Percentiles rank a stretch among this genome's conserved stretches.
Evolutionary conservation across 2,329 filamentous ascomycete species (phyloP).

Genomic region (Diaporthe eres): DNA sequence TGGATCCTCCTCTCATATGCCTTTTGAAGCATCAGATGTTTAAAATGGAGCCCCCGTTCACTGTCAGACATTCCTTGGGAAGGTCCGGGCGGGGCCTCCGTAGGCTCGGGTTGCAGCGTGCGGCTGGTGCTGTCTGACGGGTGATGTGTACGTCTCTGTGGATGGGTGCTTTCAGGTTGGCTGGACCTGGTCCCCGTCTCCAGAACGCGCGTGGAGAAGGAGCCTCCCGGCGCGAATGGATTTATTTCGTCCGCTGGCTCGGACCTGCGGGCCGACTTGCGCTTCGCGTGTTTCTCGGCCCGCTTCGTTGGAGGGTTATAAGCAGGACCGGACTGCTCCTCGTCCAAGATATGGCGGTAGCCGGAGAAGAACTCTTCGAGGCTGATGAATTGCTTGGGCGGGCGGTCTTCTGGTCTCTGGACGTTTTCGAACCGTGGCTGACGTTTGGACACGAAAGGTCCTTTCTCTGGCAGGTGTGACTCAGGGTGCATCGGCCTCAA

Average conservation of each 20-base stretch:
- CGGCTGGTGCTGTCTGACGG: not conserved
- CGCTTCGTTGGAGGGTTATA: not conserved
- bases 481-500: slow-evolving; percentile 18
- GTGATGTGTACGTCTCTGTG: not conserved
- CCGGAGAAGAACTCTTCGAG: slow-evolving; percentile 10
- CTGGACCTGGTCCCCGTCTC: not conserved
- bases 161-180: not conserved
- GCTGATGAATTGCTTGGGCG: slow-evolving; percentile 9
- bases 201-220: not conserved
- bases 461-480: not conserved
- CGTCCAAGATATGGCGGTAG: slow-evolving; percentile 5
- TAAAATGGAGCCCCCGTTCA: not conserved
- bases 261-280: not conserved
- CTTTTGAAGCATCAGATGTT: not conserved
- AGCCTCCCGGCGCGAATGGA: slow-evolving; percentile 9
- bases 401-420: not conserved
- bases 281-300: not conserved
- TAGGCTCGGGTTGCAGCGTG: not conserved
- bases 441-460: slow-evolving; percentile 19
- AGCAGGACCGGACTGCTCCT: not conserved
- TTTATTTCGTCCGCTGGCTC: not conserved
- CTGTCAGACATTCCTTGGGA: not conserved
- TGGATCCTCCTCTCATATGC: not conserved
- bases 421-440: not conserved
- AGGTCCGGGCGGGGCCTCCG: not conserved